These are phyloP conservation scores for Parafenestella ontariensis DNA, from an alignment of 2,329 filamentous ascomycete species.

Conservation along the genomic window DNA sequence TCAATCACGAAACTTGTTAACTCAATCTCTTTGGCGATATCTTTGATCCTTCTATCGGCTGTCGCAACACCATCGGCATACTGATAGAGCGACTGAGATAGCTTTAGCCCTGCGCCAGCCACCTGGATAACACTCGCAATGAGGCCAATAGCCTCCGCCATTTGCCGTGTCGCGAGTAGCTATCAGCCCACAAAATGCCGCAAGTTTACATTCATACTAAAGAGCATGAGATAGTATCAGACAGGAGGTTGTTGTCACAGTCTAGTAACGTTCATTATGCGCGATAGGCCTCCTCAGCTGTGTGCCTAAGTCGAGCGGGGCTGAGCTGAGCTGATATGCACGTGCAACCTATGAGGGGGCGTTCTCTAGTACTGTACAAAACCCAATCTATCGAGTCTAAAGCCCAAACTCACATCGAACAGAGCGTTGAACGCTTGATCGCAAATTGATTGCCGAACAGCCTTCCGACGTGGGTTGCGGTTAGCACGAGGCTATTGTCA, in stretches of 20 bases:
- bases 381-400: no score
- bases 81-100: conserved; percentile 39
- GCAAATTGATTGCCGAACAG: background rate
- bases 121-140: conserved; percentile 42
- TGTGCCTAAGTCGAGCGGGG: background rate
- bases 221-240: background rate
- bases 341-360: no score
- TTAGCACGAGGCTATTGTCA: background rate
- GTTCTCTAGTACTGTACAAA: no score
- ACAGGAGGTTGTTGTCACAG: background rate
- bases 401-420: background rate
- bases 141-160: conserved; percentile 37
- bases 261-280: background rate
- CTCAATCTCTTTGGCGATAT: conserved; percentile 38
- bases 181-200: background rate
- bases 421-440: background rate
- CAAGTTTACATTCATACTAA: background rate
- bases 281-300: background rate
- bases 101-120: conserved; percentile 37
- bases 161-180: conserved; percentile 5
- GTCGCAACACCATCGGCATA: conserved; percentile 41
- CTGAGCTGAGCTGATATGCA: background rate
- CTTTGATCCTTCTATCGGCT: conserved; percentile 36
- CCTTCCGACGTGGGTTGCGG: background rate
- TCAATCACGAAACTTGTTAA: conserved; percentile 38